Conservation (phyloP, 2,329 filamentous ascomycete genomes). For the Calonectria honghensis region DNA sequence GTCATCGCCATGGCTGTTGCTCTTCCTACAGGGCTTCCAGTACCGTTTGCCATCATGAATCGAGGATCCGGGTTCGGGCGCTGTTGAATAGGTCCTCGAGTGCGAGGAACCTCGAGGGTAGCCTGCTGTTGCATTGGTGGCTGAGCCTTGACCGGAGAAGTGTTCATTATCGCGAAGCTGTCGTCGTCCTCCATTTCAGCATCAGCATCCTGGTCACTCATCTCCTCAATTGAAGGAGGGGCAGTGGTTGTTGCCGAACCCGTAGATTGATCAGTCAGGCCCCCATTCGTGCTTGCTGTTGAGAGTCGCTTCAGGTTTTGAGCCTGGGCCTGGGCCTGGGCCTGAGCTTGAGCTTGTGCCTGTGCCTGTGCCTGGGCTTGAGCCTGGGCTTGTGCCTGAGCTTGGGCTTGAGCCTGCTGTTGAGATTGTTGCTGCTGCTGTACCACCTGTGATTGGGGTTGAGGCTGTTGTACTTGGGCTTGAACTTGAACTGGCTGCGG, state of each 20-base stretch:
- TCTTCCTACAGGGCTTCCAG: conserved; percentile 60
- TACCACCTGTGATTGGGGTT: conserved; percentile 30
- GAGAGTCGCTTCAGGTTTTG: conserved; percentile 56
- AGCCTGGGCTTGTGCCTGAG: conserved; percentile 44
- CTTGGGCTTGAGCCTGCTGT: conserved; percentile 39
- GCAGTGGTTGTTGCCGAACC: conserved; percentile 59
- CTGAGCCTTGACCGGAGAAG: conserved; percentile 62
- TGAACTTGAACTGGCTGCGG: conserved; percentile 35
- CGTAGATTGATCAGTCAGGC: conserved; percentile 57
- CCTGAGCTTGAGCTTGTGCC: conserved; percentile 37
- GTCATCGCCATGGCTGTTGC: conserved; percentile 63
- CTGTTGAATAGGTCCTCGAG: conserved; percentile 62
- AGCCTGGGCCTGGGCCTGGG: conserved; percentile 44
- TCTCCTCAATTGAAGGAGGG: conserved; percentile 66
- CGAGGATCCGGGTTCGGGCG: conserved; percentile 59
- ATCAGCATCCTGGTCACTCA: conserved; percentile 66
- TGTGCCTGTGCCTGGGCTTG: conserved; percentile 32
- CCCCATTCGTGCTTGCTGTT: conserved; percentile 60
- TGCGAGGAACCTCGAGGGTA: conserved; percentile 66
- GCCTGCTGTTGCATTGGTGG: conserved; percentile 63
- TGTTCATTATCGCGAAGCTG: conserved; percentile 70
- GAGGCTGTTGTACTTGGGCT: conserved; percentile 46
- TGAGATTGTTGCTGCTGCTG: conserved; percentile 45
- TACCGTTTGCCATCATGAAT: conserved; percentile 66
- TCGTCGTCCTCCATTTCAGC: conserved; percentile 77